Base-by-base conservation (phyloP, 2,329 filamentous ascomycete genomes). In the Sporothrix mexicana region DNA sequence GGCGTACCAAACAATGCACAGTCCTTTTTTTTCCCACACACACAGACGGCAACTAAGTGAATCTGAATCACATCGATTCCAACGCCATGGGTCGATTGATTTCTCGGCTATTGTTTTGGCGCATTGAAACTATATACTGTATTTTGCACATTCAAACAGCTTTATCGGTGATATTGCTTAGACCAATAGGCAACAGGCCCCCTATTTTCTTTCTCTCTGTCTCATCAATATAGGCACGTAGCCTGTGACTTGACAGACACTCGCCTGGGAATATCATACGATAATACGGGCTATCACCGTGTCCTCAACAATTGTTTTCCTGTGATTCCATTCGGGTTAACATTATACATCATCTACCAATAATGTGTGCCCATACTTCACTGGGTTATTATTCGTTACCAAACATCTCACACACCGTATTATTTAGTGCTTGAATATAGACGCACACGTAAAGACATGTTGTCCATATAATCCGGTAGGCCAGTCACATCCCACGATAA, bases 331-430 rank as follows among this genome's bases (percentile, higher is more conserved):
- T 10, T 55, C 25, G 51, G 51, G 20, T 25, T 23, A 12, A 17
- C 7, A 17, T 36, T 15, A 59, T 15, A 17, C 13, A 17, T 17
- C 17, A 3, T 20, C 17, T 45, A 2, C 59, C 59, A 64, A 45
- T 64, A 12, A n/a, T 20, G 8, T 20, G n/a, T 3, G 12, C 7
- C 4, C 17, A 15, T 12, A 43, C 43, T 10, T 15, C 13, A 17
- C 20, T 66, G 62, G 30, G 12, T 15, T 49, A 20, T 66, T 20
- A 66, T 66, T 66, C 30, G 62, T 9, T 66, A 66, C 62, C 62
- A 30, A 49, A 20, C 25, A 4, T 7, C 30, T 17, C 6, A 10
- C 6, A 49, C 43, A 23, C 17, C 62, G 43, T 30, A 49, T 66
- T 13, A 3, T 12, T 2, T 13, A 36, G 23, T 41, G 43, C 41